Conservation (phyloP, 129 eudicot species). For the Centella asiatica region DNA sequence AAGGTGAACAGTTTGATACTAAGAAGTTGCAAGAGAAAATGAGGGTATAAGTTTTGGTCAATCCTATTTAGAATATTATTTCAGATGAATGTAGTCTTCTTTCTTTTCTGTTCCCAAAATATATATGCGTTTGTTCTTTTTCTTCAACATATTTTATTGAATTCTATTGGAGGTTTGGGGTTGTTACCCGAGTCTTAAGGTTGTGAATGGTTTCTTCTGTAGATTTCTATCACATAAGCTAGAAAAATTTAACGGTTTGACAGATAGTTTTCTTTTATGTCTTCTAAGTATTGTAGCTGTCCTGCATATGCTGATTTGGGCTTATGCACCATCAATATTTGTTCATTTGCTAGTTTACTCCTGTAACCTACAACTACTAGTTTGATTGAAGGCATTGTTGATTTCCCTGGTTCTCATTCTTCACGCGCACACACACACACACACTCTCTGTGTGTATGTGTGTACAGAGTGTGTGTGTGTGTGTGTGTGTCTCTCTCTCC, state of each 20-base stretch:
- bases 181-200: background rate
- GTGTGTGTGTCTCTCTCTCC: too few relatives aligned
- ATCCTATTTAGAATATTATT: constrained; percentile 1
- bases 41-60: constrained; percentile 47
- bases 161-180: background rate
- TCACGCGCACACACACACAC: too few relatives aligned
- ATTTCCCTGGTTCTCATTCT: too few relatives aligned
- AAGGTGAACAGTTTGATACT: constrained; percentile 71
- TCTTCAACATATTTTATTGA: background rate
- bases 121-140: too few relatives aligned
- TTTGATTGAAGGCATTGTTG: background rate
- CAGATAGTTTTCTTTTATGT: background rate
- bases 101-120: too few relatives aligned
- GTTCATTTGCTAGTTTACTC: background rate
- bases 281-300: background rate
- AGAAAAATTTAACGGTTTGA: too few relatives aligned
- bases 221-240: background rate
- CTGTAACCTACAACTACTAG: background rate
- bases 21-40: constrained; percentile 89
- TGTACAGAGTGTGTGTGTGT: too few relatives aligned
- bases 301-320: background rate
- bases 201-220: background rate
- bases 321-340: background rate
- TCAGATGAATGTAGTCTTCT: background rate
- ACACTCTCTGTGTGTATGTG: too few relatives aligned